Conservation (phyloP, 1,139 yeast genomes). For the Saccharomyces uvarum region DNA sequence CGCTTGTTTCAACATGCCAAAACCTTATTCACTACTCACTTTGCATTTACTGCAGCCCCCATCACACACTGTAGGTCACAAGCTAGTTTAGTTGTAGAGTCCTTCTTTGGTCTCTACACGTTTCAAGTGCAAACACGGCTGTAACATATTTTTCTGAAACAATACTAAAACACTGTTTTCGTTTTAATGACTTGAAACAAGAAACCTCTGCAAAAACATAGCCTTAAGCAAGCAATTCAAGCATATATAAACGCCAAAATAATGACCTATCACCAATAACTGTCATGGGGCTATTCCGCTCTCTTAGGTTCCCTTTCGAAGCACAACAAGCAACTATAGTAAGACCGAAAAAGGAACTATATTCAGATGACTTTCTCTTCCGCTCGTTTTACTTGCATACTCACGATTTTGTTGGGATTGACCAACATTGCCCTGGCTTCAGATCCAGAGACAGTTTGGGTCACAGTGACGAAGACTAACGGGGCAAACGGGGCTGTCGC, state of each 20-base stretch:
- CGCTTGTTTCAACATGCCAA: background rate
- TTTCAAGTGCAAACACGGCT: background rate
- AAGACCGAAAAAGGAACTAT: background rate
- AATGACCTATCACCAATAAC: background rate
- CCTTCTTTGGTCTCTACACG: background rate
- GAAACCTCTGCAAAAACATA: background rate
- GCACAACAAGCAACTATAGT: background rate
- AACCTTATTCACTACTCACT: background rate
- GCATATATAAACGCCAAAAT: background rate
- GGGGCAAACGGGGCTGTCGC: constrained; percentile 45
- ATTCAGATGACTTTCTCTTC: background rate
- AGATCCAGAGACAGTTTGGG: background rate
- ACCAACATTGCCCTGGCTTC: background rate
- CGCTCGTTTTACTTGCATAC: background rate
- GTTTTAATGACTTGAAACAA: background rate
- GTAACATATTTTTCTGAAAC: background rate
- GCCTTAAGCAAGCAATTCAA: background rate
- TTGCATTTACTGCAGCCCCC: background rate
- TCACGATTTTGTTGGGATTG: background rate
- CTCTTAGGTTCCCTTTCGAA: background rate
- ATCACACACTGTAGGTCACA: background rate
- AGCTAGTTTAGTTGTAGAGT: background rate
- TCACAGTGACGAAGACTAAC: background rate
- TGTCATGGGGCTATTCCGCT: background rate
- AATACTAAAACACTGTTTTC: background rate